These are phyloP conservation scores for Hepatocystis sp. DNA, from an alignment of 169 alveolate species.

Conservation along the genomic window DNA sequence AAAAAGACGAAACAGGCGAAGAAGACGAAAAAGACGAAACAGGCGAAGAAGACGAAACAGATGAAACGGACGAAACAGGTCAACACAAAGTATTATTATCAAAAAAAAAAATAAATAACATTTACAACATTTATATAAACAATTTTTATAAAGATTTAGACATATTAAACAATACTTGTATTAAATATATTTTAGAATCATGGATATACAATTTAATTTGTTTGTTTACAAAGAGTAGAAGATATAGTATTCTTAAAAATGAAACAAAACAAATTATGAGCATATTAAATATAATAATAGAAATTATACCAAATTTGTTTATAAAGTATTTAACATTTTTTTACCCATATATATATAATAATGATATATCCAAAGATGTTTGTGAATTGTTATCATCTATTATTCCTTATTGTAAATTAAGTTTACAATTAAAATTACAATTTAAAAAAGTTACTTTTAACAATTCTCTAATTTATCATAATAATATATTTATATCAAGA, in stretches of 20 bases:
- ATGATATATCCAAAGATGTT: constrained; percentile 72
- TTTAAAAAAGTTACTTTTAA: constrained; percentile 51
- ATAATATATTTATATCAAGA: constrained; percentile 54
- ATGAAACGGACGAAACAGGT: neutral
- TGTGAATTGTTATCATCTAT: constrained; percentile 60
- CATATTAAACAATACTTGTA: constrained; percentile 18
- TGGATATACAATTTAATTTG: constrained; percentile 58
- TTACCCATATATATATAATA: constrained; percentile 49
- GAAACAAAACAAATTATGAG: constrained; percentile 70
- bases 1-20: no score
- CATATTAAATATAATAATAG: constrained; percentile 57
- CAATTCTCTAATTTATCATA: constrained; percentile 27
- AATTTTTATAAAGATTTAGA: constrained; percentile 31
- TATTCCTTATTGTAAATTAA: constrained; percentile 52
- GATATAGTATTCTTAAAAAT: constrained; percentile 41
- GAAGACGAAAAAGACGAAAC: neutral
- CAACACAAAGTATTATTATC: neutral
- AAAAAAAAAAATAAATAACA: constrained; percentile 1
- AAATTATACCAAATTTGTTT: constrained; percentile 50
- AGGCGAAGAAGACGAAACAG: neutral
- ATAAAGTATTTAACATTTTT: constrained; percentile 53
- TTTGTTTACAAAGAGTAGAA: constrained; percentile 32
- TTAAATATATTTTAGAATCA: constrained; percentile 43
- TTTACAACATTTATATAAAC: constrained; percentile 52
- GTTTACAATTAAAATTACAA: constrained; percentile 37